phyloP scores from a whole-genome alignment of 768 basidiomycete species.

The Suillus occidentalis region DNA sequence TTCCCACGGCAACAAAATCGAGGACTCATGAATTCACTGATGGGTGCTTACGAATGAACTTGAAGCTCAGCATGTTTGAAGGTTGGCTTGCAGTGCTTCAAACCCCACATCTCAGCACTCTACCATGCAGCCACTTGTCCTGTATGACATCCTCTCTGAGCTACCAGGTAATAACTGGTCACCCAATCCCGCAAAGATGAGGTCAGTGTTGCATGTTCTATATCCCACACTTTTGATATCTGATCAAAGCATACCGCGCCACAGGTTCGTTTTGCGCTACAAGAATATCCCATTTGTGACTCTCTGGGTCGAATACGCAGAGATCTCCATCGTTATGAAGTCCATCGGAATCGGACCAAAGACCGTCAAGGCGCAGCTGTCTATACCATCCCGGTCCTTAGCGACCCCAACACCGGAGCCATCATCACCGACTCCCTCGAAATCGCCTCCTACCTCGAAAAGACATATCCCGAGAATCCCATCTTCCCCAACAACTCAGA shows the following conservation, averaged over 20 bases:
- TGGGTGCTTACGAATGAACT: not conserved
- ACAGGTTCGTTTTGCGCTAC: not conserved
- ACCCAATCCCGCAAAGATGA: not conserved
- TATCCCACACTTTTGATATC: not conserved
- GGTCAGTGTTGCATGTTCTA: not conserved
- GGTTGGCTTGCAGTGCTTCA: not conserved
- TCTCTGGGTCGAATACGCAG: not conserved
- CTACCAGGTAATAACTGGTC: not conserved
- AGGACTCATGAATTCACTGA: too few relatives aligned
- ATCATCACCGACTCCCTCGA: too few relatives aligned
- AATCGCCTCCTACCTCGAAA: too few relatives aligned
- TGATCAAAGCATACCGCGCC: not conserved
- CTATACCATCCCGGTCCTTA: too few relatives aligned
- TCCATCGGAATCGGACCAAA: too few relatives aligned
- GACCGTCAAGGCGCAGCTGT: too few relatives aligned
- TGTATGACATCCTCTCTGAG: not conserved
- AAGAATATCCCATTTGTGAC: not conserved
- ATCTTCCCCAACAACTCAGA: not conserved
- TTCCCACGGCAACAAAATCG: too few relatives aligned
- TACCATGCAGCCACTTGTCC: not conserved
- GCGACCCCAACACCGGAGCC: too few relatives aligned
- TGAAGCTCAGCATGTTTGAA: not conserved
- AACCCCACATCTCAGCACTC: not conserved
- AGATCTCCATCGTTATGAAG: too few relatives aligned
- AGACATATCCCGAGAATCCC: not conserved